Evolutionary conservation across 1,284 basidiomycete species (phyloP), one percentile per base, ranked within the genome.

Genomic region (Sporisorium scitamineum): DNA sequence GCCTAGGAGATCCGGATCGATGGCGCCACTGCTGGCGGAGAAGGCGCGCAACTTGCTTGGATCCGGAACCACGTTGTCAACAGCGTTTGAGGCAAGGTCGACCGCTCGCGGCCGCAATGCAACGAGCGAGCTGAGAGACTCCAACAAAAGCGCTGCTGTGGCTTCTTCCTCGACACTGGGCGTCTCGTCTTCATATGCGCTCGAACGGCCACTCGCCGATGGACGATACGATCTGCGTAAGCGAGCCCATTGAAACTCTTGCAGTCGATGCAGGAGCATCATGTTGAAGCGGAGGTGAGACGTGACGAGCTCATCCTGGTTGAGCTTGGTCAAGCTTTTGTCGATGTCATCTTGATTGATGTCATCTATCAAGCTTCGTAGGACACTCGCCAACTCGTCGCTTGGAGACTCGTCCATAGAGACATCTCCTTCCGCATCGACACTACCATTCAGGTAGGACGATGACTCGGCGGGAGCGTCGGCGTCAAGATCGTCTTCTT

Each of bases 211-310:
- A 11, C 42, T 42, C n/a, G 29, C 16, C 10, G 60, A 22, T 2
- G 67, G 64, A 16, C 8, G 31, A 31, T 68, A 68, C 7, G 73
- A 73, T 47, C 63, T 58, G 29, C 80, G 76, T 18, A 73, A 54
- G 13, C 80, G 71, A 16, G 75, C 68, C 80, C 80, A 82, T 45
- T 82, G 80, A n/a, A 76, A 67, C 47, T 78, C 73, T 56, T 82
- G 80, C 60, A 82, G 63, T n/a, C 71, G 68, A 24, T 73, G 70
- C 11, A 81, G 54, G 24, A 76, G 61, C 62, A 65, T 68, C 56
- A 62, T 60, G 65, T 80, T 80, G 55, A 66, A 74, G 26, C 62
- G 67, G 8, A 78, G 68, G 51, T 71, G 69, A 20, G 55, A 55
- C 0, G 58, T 65, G 26, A 81, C 50, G 27, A 61, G 56, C 44